These are phyloP conservation scores for Vitis hybrid DNA, from an alignment of 177 flowering plant genomes.

Conservation along the genomic window DNA sequence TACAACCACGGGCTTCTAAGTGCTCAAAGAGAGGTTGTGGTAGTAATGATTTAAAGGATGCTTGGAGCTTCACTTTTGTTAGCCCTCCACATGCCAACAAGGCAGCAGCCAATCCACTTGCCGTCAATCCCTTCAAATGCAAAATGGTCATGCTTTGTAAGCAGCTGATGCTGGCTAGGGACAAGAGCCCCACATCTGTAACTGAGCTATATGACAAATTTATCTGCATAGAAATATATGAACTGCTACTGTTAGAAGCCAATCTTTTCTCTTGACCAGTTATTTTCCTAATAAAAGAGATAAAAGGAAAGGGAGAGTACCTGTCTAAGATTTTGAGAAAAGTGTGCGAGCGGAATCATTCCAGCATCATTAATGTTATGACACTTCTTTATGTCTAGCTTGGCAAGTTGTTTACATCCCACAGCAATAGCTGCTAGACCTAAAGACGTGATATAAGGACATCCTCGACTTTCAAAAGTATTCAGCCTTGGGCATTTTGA, in stretches of 20 bases:
- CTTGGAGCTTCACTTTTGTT: constrained; percentile 78
- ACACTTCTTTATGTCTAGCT: constrained; percentile 83
- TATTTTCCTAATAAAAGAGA: neutral
- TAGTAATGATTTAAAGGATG: constrained; percentile 48
- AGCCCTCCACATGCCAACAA: constrained; percentile 71
- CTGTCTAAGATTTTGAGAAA: constrained; percentile 76
- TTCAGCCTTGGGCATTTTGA: constrained; percentile 62
- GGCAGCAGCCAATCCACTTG: constrained; percentile 67
- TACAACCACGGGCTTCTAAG: constrained; percentile 80
- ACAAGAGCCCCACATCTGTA: constrained; percentile 74
- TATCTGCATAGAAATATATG: constrained; percentile 42
- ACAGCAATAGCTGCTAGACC: constrained; percentile 72
- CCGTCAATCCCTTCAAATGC: constrained; percentile 67
- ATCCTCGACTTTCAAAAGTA: constrained; percentile 78
- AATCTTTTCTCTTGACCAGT: neutral
- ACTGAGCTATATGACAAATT: constrained; percentile 78
- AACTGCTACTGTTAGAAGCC: neutral
- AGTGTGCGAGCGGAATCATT: constrained; percentile 71
- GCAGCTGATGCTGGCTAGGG: constrained; percentile 78
- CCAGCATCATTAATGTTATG: constrained; percentile 63
- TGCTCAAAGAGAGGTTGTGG: constrained; percentile 57
- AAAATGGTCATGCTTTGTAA: constrained; percentile 70
- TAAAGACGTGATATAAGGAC: constrained; percentile 60
- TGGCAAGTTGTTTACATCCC: constrained; percentile 65
- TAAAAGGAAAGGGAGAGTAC: constrained; percentile 25